Evolutionary conservation across 179 eudicot genomes (phyloP), one percentile per base, ranked within the genome.

Genomic region (Actinidia arguta): DNA sequence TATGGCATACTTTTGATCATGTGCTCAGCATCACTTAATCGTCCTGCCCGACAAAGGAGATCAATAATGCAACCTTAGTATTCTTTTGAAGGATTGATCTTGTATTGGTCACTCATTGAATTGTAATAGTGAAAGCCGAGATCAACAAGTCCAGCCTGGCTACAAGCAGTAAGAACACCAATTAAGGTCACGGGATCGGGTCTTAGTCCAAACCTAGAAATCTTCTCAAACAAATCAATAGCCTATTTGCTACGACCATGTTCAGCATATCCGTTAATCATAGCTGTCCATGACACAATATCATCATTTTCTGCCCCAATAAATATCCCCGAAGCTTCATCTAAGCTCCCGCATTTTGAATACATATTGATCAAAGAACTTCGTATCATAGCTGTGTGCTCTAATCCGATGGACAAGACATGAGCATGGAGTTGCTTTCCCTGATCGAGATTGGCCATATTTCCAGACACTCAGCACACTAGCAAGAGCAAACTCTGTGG

Each of bases 31-130:
- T 94, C 97, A 44, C 52, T 77, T 80, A 96, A 66, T 85, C 92
- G 87, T 77, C 97, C 99, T 78, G 96, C 95, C 73, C 94, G 86
- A 73, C 98, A 93, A 16, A 96, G 89, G 51, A 94, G 92, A 90
- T 96, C 98, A 76, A 96, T 86, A 93, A 96, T 91, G 86, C 98
- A 96, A 70, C 99, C 98, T 62, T 94, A 92, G 79, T 96, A 98
- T 82, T 96, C 92, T 83, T 90, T 93, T 8, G 90, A 82, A 22
- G 94, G 94, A 48, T 56, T 78, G 69, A 94, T 91, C 13, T 77
- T 81, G 55, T 94, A 96, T 17, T 88, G 62, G 63, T 78, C 72
- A 9, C 62, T 86, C 95, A 96, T 90, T 44, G 80, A 87, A 62
- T 89, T 84, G 76, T 94, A 94, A 88, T 89, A 93, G 58, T 75